Evolutionary conservation across 306 rosid species (phyloP), one percentile per base, ranked within the genome.

Genomic region (Ziziphus jujuba): DNA sequence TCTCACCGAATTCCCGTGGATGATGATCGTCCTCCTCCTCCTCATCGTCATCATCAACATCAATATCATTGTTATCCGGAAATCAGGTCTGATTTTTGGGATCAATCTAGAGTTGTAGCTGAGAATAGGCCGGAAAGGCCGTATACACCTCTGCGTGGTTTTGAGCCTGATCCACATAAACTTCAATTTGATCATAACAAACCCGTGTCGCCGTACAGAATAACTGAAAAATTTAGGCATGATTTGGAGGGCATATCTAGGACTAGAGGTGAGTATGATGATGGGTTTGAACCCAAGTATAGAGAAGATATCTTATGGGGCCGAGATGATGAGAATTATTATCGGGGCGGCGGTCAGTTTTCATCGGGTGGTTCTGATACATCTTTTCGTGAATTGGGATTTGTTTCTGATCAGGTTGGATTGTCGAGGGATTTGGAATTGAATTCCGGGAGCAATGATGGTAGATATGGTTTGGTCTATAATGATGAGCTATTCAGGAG

Each of bases 241-340:
- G 87, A 78, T 19, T n/a, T 73, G 0, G 89, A 77, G 33, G 61
- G 62, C 15, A 58, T 44, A 54, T 74, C 75, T 36, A 79, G 87
- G 78, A 68, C 69, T 75, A 81, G 72, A 63, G 22, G 53, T 28
- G 89, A 81, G 24, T 71, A 49, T 24, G 48, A 33, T 2, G 84
- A 50, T 72, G 73, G 67, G 5, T 72, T 66, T 65, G 79, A 81
- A 15, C 38, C 58, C 19, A 68, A 71, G 56, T 57, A 65, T 47
- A 54, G 70, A 31, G 81, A 76, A 4, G 56, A 59, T 15, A 28
- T 63, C 23, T 15, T 33, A 3, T 59, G 40, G 21, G 71, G 40
- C 0, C 62, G 34, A 1, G 69, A 6, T 3, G 48, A 47, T 15
- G 74, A 72, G 21, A 23, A 24, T 5, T 56, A 25, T 21, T 53